phyloP scores from a whole-genome alignment of 352 stramenopile genomes.

The Phytopythium montanum region DNA sequence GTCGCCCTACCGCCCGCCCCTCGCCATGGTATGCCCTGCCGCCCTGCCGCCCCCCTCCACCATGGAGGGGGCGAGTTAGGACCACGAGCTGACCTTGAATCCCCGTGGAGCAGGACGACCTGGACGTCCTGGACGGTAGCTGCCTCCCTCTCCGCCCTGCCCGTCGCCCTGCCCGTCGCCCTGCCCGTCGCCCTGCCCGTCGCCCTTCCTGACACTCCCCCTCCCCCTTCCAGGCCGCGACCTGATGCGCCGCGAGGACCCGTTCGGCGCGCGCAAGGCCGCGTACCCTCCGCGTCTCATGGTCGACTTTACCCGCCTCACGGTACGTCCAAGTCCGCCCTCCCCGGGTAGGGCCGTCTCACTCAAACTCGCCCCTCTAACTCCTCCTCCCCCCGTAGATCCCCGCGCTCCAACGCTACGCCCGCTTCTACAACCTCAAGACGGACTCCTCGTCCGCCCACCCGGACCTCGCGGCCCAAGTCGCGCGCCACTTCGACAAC shows the following conservation, averaged over 20 bases:
- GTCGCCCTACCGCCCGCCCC: background rate
- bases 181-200: conserved; percentile 3
- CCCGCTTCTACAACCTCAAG: conserved; percentile 75
- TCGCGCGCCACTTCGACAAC: conserved; percentile 78
- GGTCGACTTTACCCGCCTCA: conserved; percentile 81
- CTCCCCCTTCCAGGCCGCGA: conserved; percentile 22
- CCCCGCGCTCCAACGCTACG: conserved; percentile 71
- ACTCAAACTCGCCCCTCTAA: background rate
- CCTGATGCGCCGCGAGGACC: conserved; percentile 20
- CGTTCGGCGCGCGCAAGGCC: conserved; percentile 24
- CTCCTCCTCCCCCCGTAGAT: conserved; percentile 26
- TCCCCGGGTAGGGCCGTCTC: no score
- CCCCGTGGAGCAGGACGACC: conserved; percentile 31
- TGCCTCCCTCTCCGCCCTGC: background rate
- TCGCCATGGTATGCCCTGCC: background rate
- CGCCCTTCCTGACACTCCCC: background rate
- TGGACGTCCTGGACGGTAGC: conserved; percentile 45
- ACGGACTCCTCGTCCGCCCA: conserved; percentile 56
- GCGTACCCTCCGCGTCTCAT: conserved; percentile 75
- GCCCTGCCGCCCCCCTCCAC: background rate
- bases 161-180: background rate
- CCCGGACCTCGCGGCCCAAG: conserved; percentile 68
- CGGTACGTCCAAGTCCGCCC: conserved; percentile 21
- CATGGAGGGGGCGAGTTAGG: background rate
- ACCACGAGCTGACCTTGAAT: background rate